Conservation (phyloP, 441 rosid genomes). For the Iberis amara region DNA sequence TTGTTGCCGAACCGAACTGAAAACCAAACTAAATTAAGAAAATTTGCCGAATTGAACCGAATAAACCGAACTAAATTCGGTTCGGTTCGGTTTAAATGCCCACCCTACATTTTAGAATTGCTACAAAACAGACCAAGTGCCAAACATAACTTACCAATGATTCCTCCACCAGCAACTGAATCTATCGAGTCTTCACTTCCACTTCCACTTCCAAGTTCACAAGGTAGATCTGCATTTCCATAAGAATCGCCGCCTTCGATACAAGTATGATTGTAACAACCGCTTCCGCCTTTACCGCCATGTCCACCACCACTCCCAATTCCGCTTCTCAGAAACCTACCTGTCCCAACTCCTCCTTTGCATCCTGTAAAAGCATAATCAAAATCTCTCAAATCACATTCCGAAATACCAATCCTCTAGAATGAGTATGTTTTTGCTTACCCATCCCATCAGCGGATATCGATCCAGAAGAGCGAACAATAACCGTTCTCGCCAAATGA, state of each 20-base stretch:
- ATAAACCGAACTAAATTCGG: too few relatives aligned
- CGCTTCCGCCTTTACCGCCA: slow-evolving; percentile 90
- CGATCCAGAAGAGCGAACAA: slow-evolving; percentile 53
- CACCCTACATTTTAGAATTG: not conserved
- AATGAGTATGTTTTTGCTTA: slow-evolving; percentile 28
- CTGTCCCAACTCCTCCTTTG: slow-evolving; percentile 80
- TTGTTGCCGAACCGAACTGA: too few relatives aligned
- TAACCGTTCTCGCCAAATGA: slow-evolving; percentile 70
- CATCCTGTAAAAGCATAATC: slow-evolving; percentile 49
- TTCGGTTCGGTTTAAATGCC: too few relatives aligned
- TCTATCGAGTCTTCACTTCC: slow-evolving; percentile 65
- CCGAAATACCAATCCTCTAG: slow-evolving; percentile 1
- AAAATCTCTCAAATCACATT: slow-evolving; percentile 4
- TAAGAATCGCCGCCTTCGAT: slow-evolving; percentile 70
- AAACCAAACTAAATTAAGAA: too few relatives aligned
- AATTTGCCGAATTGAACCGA: too few relatives aligned
- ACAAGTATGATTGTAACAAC: slow-evolving; percentile 65
- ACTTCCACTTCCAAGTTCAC: slow-evolving; percentile 98
- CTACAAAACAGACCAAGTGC: not conserved
- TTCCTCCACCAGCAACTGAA: slow-evolving; percentile 85
- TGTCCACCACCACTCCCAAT: slow-evolving; percentile 91
- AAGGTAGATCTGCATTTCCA: slow-evolving; percentile 81
- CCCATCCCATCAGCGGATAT: slow-evolving; percentile 75
- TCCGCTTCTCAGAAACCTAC: slow-evolving; percentile 60
- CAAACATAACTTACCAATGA: slow-evolving; percentile 52